phyloP scores from a whole-genome alignment of 495 filamentous ascomycete genomes.

The Chaetomium tenue region DNA sequence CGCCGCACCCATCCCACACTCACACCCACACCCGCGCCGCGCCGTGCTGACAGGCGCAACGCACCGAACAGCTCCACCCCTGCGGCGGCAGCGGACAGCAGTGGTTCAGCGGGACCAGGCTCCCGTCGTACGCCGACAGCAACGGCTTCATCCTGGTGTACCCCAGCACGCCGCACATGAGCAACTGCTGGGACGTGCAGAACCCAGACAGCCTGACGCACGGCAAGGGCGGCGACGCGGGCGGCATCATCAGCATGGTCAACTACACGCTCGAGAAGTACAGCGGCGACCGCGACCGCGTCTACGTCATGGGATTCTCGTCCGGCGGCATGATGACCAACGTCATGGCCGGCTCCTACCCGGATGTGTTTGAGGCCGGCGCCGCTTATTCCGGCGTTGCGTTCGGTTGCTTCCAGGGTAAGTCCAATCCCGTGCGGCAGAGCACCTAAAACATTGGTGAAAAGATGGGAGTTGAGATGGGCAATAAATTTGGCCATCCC shows the following conservation, averaged over 20 bases:
- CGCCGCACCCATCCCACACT: not conserved
- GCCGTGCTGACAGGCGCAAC: not conserved
- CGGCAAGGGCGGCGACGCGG: conserved; percentile 51
- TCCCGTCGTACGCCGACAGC: conserved; percentile 45
- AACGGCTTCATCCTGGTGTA: conserved; percentile 57
- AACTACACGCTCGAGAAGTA: conserved; percentile 51
- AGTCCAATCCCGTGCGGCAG: not conserved
- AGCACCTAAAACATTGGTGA: not conserved
- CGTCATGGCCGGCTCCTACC: conserved; percentile 57
- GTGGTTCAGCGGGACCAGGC: conserved; percentile 39
- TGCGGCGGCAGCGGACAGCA: conserved; percentile 38
- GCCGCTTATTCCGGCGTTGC: conserved; percentile 55
- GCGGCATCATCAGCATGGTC: conserved; percentile 57
- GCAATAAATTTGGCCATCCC: too few relatives aligned
- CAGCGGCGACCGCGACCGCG: conserved; percentile 44
- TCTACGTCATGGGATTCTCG: conserved; percentile 54
- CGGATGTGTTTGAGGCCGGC: conserved; percentile 56
- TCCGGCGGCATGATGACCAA: conserved; percentile 63
- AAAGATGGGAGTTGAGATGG: not conserved
- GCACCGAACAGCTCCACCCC: conserved; percentile 34
- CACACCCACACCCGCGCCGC: not conserved
- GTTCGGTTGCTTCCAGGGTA: conserved; percentile 51
- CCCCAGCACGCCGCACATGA: conserved; percentile 46
- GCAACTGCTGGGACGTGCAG: conserved; percentile 58
- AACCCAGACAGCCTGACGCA: conserved; percentile 50